Conservation (phyloP, 768 basidiomycete genomes). For the Boletus barrowsii region DNA sequence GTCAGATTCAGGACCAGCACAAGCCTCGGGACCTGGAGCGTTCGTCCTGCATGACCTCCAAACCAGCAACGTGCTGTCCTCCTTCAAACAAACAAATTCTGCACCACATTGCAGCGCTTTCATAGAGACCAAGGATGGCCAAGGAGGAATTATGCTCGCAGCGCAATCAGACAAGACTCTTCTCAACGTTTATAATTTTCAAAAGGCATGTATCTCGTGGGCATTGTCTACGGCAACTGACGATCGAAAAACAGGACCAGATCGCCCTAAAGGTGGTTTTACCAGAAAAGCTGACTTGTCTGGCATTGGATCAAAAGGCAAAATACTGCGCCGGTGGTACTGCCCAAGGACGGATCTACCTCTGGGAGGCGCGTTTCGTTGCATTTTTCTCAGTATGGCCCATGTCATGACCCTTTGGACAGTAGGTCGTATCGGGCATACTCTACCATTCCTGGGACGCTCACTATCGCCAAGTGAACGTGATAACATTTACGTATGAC, state of each 20-base stretch:
- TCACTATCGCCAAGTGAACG: slow-evolving; percentile 87
- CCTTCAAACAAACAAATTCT: slow-evolving; percentile 84
- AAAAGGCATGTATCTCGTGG: slow-evolving; percentile 60
- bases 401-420: slow-evolving; percentile 18
- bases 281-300: slow-evolving; percentile 84
- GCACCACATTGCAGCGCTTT: slow-evolving; percentile 62
- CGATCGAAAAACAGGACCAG: slow-evolving; percentile 66
- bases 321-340: slow-evolving; percentile 87
- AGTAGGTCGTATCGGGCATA: slow-evolving; percentile 88
- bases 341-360: slow-evolving; percentile 80
- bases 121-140: slow-evolving; percentile 62
- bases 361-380: slow-evolving; percentile 82
- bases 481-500: slow-evolving; percentile 80
- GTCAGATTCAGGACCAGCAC: slow-evolving; percentile 37
- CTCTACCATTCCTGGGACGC: slow-evolving; percentile 91
- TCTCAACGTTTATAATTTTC: slow-evolving; percentile 87
- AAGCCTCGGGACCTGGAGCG: slow-evolving; percentile 52
- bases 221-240: not conserved
- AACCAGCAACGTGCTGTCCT: slow-evolving; percentile 69
- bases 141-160: slow-evolving; percentile 82
- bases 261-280: slow-evolving; percentile 79
- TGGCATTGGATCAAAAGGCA: slow-evolving; percentile 71
- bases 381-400: not conserved
- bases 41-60: slow-evolving; percentile 81
- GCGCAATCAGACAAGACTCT: slow-evolving; percentile 87